phyloP scores from a whole-genome alignment of 768 basidiomycete genomes.

The Piloderma croceum region DNA sequence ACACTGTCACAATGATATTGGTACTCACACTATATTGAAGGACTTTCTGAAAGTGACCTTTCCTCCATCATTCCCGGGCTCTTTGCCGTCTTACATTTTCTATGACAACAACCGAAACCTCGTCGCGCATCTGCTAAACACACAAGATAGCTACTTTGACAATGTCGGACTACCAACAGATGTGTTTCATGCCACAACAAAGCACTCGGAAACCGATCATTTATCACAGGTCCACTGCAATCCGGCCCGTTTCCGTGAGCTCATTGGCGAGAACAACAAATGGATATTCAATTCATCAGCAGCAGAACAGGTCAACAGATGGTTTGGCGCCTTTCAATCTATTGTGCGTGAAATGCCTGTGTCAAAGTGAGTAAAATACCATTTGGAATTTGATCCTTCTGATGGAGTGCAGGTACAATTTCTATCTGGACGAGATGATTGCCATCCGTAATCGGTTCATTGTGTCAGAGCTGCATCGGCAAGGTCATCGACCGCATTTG shows the following conservation, averaged over 20 bases:
- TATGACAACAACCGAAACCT: conserved; percentile 20
- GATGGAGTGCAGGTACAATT: conserved; percentile 22
- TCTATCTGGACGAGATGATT: conserved; percentile 29
- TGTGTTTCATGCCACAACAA: conserved; percentile 17
- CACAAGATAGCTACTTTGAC: conserved; percentile 9
- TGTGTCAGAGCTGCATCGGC: conserved; percentile 2
- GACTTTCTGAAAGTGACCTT: conserved; percentile 11
- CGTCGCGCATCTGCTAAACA: conserved; percentile 5
- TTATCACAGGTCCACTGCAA: conserved; percentile 23
- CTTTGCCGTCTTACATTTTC: conserved; percentile 11
- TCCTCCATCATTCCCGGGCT: conserved; percentile 2
- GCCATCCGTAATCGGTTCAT: conserved; percentile 13
- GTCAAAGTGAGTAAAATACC: conserved; percentile 1
- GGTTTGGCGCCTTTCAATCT: conserved; percentile 27
- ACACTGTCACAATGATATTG: background rate
- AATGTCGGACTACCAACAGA: conserved; percentile 14
- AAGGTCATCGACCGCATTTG: too few relatives aligned
- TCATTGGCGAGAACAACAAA: conserved; percentile 11
- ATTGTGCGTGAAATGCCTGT: conserved; percentile 25
- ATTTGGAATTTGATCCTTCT: too few relatives aligned
- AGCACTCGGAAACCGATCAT: conserved; percentile 18
- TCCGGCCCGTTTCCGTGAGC: conserved; percentile 21
- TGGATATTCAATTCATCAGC: conserved; percentile 31
- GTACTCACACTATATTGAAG: background rate
- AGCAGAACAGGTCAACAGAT: conserved; percentile 30